A percentile compares a stretch with the other conserved stretches of the same genome.
Conservation (phyloP, 2,329 filamentous ascomycete genomes). For the Lasiodiplodia citricola region DNA sequence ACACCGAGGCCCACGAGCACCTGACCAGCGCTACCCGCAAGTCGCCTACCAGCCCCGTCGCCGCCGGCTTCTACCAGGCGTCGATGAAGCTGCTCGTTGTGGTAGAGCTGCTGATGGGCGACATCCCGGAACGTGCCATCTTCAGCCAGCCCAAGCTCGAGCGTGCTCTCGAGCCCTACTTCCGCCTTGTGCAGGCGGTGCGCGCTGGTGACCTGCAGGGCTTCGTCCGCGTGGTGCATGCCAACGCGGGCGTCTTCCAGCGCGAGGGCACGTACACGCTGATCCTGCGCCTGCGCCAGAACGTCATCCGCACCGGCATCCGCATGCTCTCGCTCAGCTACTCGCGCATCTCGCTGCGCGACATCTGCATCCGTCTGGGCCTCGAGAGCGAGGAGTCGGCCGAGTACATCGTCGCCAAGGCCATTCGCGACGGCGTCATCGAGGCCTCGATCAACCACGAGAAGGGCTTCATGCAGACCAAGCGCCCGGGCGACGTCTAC, state of each 20-base stretch:
- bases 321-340: slow-evolving; percentile 99
- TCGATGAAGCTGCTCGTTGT: slow-evolving; percentile 96
- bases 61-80: slow-evolving; percentile 92
- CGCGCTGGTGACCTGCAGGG: slow-evolving; percentile 95
- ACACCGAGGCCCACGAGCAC: slow-evolving; percentile 96
- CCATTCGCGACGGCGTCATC: slow-evolving; percentile 93
- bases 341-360: slow-evolving; percentile 92
- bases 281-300: slow-evolving; percentile 92
- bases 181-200: slow-evolving; percentile 91
- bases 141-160: slow-evolving; percentile 92
- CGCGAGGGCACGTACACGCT: slow-evolving; percentile 94
- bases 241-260: slow-evolving; percentile 83
- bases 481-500: slow-evolving; percentile 92
- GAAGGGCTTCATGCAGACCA: slow-evolving; percentile 94
- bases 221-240: slow-evolving; percentile 84
- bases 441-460: slow-evolving; percentile 90
- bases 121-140: slow-evolving; percentile 92
- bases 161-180: slow-evolving; percentile 87
- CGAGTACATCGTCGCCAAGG: slow-evolving; percentile 99
- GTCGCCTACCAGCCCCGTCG: slow-evolving; percentile 85
- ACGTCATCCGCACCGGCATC: slow-evolving; percentile 99
- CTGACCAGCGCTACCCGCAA: slow-evolving; percentile 93
- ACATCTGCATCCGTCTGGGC: slow-evolving; percentile 95
- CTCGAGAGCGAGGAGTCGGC: slow-evolving; percentile 95
- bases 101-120: slow-evolving; percentile 96